Base-by-base conservation (phyloP, 352 stramenopile species). In the Globisporangium uncinulatum region DNA sequence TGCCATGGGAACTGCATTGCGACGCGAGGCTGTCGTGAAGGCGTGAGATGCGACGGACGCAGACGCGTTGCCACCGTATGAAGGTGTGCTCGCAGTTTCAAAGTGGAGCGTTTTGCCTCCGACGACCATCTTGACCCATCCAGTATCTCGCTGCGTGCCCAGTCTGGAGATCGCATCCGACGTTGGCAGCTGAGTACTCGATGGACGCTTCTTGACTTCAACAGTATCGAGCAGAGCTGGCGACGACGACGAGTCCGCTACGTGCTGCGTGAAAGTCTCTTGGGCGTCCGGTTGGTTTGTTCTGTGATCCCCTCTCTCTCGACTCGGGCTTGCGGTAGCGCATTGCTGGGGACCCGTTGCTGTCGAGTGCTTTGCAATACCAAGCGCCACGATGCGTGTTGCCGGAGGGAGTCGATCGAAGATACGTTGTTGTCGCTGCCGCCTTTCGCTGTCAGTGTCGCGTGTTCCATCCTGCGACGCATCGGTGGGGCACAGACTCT, bases 51-150 rank as follows among this genome's bases (percentile, higher is more conserved):
- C 41, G 44, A 24, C 21, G 31, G 20, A 19, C 34, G 43, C 9
- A 32, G 29, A 42, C 15, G 8, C 1, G 37, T 42, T 15, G 9
- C 43, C 43, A 10, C 29, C 24, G 15, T 45, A 41, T 5, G 53
- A 50, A 1, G 39, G 13, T 9, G 66, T 51, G 0, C 44, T 29
- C 1, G 62, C 21, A 17, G 62, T 74, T 57, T 78, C 69, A 21
- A 78, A 78, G 47, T 79, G 72, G 5, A 81, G 49, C 19, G 63
- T 47, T 41, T 81, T 81, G 15, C 67, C 60, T 29, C 54, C 64
- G 37, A 66, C 70, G 11, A 52, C 66, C 59, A 78, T 76, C n/a
- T 63, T 74, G 32, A 78, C 62, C 69, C 72, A 76, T 3, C 63
- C 62, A 17, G 58, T 61, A 39, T 49, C 51, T 34, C 52, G 57